A percentile compares a stretch with the other conserved stretches of the same genome.
Evolutionary conservation across 1,284 basidiomycete genomes (phyloP).

Genomic region (Farysia itapuensis): DNA sequence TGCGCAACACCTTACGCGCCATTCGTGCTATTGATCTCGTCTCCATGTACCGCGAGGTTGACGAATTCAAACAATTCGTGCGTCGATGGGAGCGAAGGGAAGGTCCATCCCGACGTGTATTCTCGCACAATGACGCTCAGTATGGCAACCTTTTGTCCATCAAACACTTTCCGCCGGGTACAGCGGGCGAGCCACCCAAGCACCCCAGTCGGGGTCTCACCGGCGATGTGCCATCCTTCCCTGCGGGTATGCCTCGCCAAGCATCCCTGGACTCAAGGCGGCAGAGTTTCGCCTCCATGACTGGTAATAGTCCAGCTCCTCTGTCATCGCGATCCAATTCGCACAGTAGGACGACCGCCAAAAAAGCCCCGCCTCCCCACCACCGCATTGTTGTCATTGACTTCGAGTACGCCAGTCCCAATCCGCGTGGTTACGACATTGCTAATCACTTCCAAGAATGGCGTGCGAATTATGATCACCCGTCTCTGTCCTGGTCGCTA

Average conservation of each 20-base stretch:
- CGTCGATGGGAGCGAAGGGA: conserved; percentile 47
- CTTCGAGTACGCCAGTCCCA: conserved; percentile 54
- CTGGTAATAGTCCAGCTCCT: background rate
- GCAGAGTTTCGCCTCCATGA: conserved; percentile 12
- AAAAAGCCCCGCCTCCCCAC: conserved; percentile 34
- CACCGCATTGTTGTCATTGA: conserved; percentile 57
- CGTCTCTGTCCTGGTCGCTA: conserved; percentile 45
- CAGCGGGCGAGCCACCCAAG: background rate
- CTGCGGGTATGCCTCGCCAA: conserved; percentile 39
- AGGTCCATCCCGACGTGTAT: conserved; percentile 50
- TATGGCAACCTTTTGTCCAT: conserved; percentile 54
- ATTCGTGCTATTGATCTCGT: conserved; percentile 50
- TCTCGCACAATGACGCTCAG: conserved; percentile 57
- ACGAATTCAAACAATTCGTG: conserved; percentile 50
- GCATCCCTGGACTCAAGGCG: conserved; percentile 15
- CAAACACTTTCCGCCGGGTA: conserved; percentile 12
- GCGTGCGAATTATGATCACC: conserved; percentile 53
- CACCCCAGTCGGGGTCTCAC: background rate
- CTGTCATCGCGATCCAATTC: conserved; percentile 23
- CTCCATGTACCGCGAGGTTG: conserved; percentile 39
- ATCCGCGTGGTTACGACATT: conserved; percentile 54
- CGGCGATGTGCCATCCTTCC: conserved; percentile 24
- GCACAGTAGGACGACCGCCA: conserved; percentile 12
- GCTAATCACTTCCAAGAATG: conserved; percentile 59
- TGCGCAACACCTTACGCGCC: conserved; percentile 38